Evolutionary conservation across 208 protist species (phyloP), one percentile per base, ranked within the genome.

Genomic region (Jaenimonas drosophilae): DNA sequence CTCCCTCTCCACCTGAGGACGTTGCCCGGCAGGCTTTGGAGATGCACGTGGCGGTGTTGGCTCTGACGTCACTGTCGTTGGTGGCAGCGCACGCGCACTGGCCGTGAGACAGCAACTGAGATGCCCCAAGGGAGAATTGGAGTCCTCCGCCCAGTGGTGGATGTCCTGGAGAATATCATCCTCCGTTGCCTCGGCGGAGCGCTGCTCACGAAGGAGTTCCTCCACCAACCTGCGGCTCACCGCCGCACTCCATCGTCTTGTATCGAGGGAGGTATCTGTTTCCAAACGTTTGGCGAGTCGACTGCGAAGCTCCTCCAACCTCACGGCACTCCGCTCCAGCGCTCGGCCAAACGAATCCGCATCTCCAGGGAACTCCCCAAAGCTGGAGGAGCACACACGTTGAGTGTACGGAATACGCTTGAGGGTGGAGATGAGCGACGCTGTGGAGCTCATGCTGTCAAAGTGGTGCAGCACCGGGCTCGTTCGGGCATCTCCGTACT

Each of bases 281-380:
- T 58, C 66, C 16, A 91, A 53, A 3, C 76, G 74, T 11, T 38
- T 51, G 9, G 74, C 65, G 11, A 92, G 70, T 6, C 79, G 72
- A 30, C 64, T 77, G 27, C 79, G 79, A 40, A 92, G 59, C 44
- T 53, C 48, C 50, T 82, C 77, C 32, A 92, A 62, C 21, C 49
- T 48, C 27, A 68, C 37, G 11, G 38, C 57, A 20, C 30, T 56
- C 5, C 65, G 54, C 50, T 64, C 54, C 55, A 86, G 48, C 14
- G 24, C 55, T 21, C 41, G 54, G 2, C 64, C 29, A 43, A 70
- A 68, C 11, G 73, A 76, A 9, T 76, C 77, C 4, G 69, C 59
- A 34, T 69, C 71, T 24, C 73, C 79, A 11, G 55, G 56, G 1
- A 81, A 49, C 53, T 80, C 85, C 12, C 85, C 85, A 41, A 70